Base-by-base conservation (phyloP, 2,329 filamentous ascomycete species). In the Mollisia scopiformis region DNA sequence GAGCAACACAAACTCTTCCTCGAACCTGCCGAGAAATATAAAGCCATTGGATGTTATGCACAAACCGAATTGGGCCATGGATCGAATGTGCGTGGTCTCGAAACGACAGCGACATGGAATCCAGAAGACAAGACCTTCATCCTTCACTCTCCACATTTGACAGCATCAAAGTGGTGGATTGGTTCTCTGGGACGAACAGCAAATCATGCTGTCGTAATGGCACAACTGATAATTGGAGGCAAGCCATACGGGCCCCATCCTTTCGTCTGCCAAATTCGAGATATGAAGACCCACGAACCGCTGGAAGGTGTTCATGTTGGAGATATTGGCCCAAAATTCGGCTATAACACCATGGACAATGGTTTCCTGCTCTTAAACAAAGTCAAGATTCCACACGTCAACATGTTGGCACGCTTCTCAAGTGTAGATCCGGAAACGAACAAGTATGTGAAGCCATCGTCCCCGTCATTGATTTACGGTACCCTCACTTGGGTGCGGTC, bases 81-180 rank as follows among this genome's bases (percentile, higher is more conserved):
- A 16, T 90, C 87, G 16, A 93, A 93, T 67, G 90, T 92, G 1
- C 80, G 88, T 61, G 89, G 89, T 13, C 60, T 74, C 47, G 72
- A 74, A 60, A 74, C 72, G 2, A 75, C 72, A 25, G 72, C 72
- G 4, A 91, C 86, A 0, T 93, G 89, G 89, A 88, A 91, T 70
- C 78, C 84, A 0, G 79, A 87, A 5, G 88, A 91, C 75, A 89
- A 91, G 80, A 91, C 87, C 2, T 93, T 93, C 69, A 88, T 81
- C 14, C 80, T 93, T 35, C 86, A 93, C 75, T 91, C 88, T 0
- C 90, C 90, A 10, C 81, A 86, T 63, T 79, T 93, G 58, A 93
- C 90, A 1, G 84, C 90, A 0, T 89, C 88, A 33, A 94, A 94
- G 73, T 94, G 90, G 90, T 93, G 91, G 91, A 92, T 92, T 68